Evolutionary conservation across 2,329 filamentous ascomycete species (phyloP).

Genomic region (Cercospora canescens): DNA sequence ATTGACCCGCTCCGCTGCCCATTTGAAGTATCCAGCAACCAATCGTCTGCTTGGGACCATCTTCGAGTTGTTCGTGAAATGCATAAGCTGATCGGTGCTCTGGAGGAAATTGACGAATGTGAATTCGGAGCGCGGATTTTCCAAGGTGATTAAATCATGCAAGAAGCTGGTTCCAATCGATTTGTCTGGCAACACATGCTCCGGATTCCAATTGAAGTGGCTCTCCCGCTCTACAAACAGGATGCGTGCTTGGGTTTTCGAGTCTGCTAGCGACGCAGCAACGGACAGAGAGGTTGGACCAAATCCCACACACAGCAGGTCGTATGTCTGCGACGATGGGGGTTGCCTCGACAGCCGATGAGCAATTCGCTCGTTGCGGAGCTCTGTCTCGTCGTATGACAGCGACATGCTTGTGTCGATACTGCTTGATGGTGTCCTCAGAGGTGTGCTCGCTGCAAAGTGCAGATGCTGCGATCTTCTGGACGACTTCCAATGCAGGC

Average conservation of each 20-base stretch:
- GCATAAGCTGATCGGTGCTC: slow-evolving; percentile 28
- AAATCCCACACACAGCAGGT: slow-evolving; percentile 30
- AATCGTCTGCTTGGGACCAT: slow-evolving; percentile 26
- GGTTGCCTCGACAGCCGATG: slow-evolving; percentile 8
- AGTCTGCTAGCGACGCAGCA: slow-evolving; percentile 27
- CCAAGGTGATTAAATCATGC: slow-evolving; percentile 31
- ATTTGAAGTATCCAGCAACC: slow-evolving; percentile 30
- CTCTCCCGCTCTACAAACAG: slow-evolving; percentile 27
- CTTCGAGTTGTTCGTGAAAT: slow-evolving; percentile 32
- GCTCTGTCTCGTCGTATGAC: slow-evolving; percentile 3
- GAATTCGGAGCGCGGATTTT: slow-evolving; percentile 32
- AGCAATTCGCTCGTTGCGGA: slow-evolving; percentile 1
- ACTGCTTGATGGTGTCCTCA: background rate
- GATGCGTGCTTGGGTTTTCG: slow-evolving; percentile 17
- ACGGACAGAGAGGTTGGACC: slow-evolving; percentile 28
- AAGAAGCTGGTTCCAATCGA: slow-evolving; percentile 27
- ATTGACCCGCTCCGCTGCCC: slow-evolving; percentile 29
- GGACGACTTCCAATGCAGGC: background rate
- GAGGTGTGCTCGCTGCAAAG: background rate
- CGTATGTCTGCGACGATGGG: slow-evolving; percentile 18
- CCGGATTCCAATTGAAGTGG: slow-evolving; percentile 23
- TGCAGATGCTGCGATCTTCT: background rate
- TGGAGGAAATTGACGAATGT: slow-evolving; percentile 35
- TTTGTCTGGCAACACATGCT: slow-evolving; percentile 24
- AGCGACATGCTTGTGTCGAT: slow-evolving; percentile 10